Evolutionary conservation across 345 rosid species (phyloP), one percentile per base, ranked within the genome.

Genomic region (Eucalyptus lansdowneana): DNA sequence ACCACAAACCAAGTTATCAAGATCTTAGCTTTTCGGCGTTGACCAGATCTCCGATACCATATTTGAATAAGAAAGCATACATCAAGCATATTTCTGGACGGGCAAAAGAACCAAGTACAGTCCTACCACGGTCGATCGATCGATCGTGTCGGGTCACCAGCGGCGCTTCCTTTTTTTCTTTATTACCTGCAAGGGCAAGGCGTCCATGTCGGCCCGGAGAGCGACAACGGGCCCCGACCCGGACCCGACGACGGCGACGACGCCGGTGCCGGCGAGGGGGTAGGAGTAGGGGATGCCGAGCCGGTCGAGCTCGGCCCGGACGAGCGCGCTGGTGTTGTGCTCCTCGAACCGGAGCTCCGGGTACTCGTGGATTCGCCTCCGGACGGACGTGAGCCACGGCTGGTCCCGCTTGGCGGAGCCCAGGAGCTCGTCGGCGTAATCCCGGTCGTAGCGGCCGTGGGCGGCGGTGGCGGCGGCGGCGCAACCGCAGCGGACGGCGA

Each of bases 131-230:
- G 54, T 50, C 83, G 83, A 76, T 76, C 24, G 44, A 76, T 50
- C 83, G 83, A 76, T 76, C 24, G 14, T 12, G 9, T 37, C 83
- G 14, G 83, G 83, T 5, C 83, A 76, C 25, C 83, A 40, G 83
- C 47, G 27, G 47, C 3, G 83, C 81, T 76, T 76, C 67, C 62
- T 50, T 31, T 25, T 45, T n/a, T 44, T 19, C 76, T 76, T 5
- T 60, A 12, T 76, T 80, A 96, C 96, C 90, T 94, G 96, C 88
- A 96, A 53, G 13, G 96, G 97, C 40, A 97, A 95, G 67, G 98
- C 98, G 47, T 96, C 99, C 95, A 96, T 96, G 89, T 97, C 98
- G 34, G 99, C 99, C 15, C 98, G 94, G 80, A 96, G 95, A 90
- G 99, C 98, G 31, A 96, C 96, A 62, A 94, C 92, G 27, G 99